A percentile compares a stretch with the other conserved stretches of the same genome.
These are phyloP conservation scores for Viola pubescens DNA, from an alignment of 441 rosid genomes.

Conservation along the genomic window DNA sequence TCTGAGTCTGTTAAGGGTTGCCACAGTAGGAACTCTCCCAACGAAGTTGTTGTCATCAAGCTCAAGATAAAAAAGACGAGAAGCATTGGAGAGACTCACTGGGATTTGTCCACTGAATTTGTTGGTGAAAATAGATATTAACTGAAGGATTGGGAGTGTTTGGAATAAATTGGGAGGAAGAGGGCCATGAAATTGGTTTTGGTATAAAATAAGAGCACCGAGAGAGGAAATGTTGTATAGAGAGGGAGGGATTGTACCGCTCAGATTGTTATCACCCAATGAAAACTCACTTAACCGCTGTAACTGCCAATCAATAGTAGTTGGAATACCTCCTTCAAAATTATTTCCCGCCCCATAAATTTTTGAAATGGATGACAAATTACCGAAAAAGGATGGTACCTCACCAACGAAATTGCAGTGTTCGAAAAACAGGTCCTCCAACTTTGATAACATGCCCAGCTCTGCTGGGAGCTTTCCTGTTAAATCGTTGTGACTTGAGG, in stretches of 20 bases:
- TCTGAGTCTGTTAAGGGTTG: background rate
- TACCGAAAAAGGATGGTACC: constrained; percentile 25
- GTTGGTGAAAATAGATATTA: background rate
- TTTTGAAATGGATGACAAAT: constrained; percentile 23
- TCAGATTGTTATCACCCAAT: background rate
- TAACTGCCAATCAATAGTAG: background rate
- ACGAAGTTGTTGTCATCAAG: constrained; percentile 1
- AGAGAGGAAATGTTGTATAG: constrained; percentile 10
- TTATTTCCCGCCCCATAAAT: constrained; percentile 24
- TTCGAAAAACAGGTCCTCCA: too few relatives aligned
- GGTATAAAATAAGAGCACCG: background rate
- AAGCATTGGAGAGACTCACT: background rate
- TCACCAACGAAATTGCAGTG: constrained; percentile 22
- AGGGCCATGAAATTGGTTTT: constrained; percentile 8
- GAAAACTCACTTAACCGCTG: background rate
- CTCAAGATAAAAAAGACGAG: background rate
- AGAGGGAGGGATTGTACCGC: constrained; percentile 12
- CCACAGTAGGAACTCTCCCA: constrained; percentile 12
- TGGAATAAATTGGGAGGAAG: constrained; percentile 7
- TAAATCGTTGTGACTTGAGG: background rate
- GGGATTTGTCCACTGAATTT: constrained; percentile 12
- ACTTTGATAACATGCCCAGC: too few relatives aligned
- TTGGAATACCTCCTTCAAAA: constrained; percentile 21
- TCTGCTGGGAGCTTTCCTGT: background rate
- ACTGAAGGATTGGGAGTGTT: constrained; percentile 1